phyloP scores from a whole-genome alignment of 106 monocot genomes.

The Acanthochlamys bracteata region DNA sequence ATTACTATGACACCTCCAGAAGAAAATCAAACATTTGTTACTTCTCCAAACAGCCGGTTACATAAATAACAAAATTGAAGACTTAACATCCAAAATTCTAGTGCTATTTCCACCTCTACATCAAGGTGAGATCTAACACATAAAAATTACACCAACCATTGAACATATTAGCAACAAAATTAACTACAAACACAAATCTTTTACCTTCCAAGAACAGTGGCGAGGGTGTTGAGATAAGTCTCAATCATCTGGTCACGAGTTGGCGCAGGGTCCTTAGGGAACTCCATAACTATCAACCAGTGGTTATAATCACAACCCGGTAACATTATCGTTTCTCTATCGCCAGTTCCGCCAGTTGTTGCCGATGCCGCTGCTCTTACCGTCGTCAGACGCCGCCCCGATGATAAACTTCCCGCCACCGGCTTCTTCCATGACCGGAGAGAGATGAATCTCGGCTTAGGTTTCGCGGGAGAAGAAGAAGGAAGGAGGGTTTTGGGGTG shows the following conservation, averaged over 20 bases:
- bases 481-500: too few relatives aligned
- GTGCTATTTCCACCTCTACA: too few relatives aligned
- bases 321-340: slow-evolving; percentile 75
- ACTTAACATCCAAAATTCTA: too few relatives aligned
- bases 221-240: slow-evolving; percentile 78
- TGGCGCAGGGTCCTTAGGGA: slow-evolving; percentile 92
- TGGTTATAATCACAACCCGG: slow-evolving; percentile 98
- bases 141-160: neutral
- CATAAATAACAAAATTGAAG: too few relatives aligned
- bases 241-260: slow-evolving; percentile 98
- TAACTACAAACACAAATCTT: neutral
- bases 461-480: too few relatives aligned
- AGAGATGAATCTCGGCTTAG: too few relatives aligned
- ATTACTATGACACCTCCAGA: too few relatives aligned
- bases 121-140: neutral
- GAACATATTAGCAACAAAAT: neutral
- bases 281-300: slow-evolving; percentile 97
- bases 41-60: too few relatives aligned
- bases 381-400: neutral
- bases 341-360: slow-evolving; percentile 24
- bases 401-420: too few relatives aligned
- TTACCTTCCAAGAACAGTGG: slow-evolving; percentile 86
- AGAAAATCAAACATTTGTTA: too few relatives aligned
- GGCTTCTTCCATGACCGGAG: too few relatives aligned
- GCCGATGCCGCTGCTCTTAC: slow-evolving; percentile 31